A percentile compares a stretch with the other conserved stretches of the same genome.
Evolutionary conservation across 495 filamentous ascomycete genomes (phyloP).

Genomic region (Tuber magnatum): DNA sequence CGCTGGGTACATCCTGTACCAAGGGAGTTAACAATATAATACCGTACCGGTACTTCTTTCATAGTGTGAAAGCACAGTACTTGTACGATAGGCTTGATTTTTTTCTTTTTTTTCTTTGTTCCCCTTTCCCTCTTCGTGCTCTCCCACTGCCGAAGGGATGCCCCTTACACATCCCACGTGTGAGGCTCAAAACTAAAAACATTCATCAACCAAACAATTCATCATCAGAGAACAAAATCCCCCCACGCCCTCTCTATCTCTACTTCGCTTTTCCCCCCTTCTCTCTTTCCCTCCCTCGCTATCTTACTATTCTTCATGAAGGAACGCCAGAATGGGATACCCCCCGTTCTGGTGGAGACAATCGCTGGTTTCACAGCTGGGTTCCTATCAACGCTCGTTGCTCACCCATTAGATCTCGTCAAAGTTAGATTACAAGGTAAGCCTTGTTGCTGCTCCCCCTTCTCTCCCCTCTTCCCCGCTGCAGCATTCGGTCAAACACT

Average conservation of each 20-base stretch:
- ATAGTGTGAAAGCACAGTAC: neutral
- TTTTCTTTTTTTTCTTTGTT: neutral
- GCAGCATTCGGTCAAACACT: constrained; percentile 3
- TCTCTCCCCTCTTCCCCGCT: neutral
- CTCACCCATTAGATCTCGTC: constrained; percentile 85
- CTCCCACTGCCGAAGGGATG: neutral
- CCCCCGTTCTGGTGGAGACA: constrained; percentile 76
- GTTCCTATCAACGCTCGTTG: constrained; percentile 69
- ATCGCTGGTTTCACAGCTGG: constrained; percentile 87
- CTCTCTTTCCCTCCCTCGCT: neutral
- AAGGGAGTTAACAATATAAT: neutral
- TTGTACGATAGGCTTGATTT: neutral
- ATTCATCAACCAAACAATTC: neutral
- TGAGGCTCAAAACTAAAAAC: constrained; percentile 4
- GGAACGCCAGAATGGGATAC: constrained; percentile 49
- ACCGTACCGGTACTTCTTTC: neutral
- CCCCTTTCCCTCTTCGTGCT: neutral
- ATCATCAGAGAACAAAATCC: neutral
- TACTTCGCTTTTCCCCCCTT: neutral
- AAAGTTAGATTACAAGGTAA: constrained; percentile 91
- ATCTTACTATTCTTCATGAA: constrained; percentile 23
- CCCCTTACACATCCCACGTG: neutral
- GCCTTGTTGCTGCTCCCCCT: neutral
- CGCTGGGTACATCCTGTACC: neutral
- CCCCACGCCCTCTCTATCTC: neutral